Percentiles rank a stretch among this genome's conserved stretches.
These are phyloP conservation scores for Celoporthe dispersa DNA, from an alignment of 2,329 filamentous ascomycete genomes.

Conservation along the genomic window DNA sequence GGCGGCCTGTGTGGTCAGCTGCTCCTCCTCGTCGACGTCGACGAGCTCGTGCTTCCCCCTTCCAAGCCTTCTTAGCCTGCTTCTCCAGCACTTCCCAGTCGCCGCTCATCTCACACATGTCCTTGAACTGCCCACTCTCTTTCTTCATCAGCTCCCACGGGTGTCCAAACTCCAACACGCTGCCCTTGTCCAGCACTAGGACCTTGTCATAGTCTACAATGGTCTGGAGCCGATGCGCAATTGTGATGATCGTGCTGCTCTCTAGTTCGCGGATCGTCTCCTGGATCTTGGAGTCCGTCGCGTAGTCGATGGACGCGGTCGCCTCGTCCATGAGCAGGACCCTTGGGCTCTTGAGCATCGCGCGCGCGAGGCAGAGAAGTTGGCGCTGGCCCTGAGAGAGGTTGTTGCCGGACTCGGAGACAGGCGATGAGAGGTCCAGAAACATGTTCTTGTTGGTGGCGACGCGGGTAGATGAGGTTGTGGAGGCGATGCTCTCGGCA, in stretches of 20 bases:
- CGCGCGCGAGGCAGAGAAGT: conserved; percentile 89
- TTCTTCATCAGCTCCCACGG: conserved; percentile 79
- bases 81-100: conserved; percentile 56
- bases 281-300: conserved; percentile 94
- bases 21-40: conserved; percentile 41
- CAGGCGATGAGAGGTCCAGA: conserved; percentile 78
- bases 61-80: conserved; percentile 59
- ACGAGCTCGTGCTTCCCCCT: conserved; percentile 43
- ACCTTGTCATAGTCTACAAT: conserved; percentile 99
- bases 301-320: conserved; percentile 96
- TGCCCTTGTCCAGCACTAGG: conserved; percentile 86
- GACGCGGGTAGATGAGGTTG: conserved; percentile 39
- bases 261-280: conserved; percentile 92
- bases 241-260: conserved; percentile 87
- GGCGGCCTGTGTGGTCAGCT: background rate
- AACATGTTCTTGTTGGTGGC: conserved; percentile 94
- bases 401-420: conserved; percentile 91
- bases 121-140: conserved; percentile 60
- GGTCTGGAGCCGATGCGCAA: conserved; percentile 92
- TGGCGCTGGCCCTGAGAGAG: conserved; percentile 96
- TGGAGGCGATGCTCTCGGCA: conserved; percentile 28
- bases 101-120: conserved; percentile 70
- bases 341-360: conserved; percentile 86
- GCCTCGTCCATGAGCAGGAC: conserved; percentile 99
- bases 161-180: conserved; percentile 87